These are phyloP conservation scores for Cyclotella kingstonii DNA, from an alignment of 108 stramenopile species.

Conservation along the genomic window DNA sequence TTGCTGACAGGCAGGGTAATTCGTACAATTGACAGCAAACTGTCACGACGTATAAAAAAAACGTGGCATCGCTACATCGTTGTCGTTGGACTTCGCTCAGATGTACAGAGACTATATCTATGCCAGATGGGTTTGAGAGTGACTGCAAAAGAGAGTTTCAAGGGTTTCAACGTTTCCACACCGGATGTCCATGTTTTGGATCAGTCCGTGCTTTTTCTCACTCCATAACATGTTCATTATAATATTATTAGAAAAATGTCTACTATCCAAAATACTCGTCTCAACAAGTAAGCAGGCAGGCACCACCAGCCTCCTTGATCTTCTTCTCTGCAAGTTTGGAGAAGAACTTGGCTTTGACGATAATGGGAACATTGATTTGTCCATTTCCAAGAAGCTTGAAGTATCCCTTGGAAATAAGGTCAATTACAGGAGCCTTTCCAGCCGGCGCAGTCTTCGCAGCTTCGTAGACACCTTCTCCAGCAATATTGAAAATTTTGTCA, in stretches of 20 bases:
- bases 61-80: too few species aligned
- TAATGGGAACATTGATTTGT: constrained; percentile 92
- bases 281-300: constrained; percentile 87
- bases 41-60: too few species aligned
- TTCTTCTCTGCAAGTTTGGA: constrained; percentile 99
- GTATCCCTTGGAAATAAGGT: constrained; percentile 93
- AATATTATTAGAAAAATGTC: constrained; percentile 13
- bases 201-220: constrained; percentile 51
- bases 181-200: constrained; percentile 42
- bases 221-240: constrained; percentile 42
- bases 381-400: constrained; percentile 99
- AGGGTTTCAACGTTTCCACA: constrained; percentile 32
- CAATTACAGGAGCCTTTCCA: constrained; percentile 98
- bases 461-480: constrained; percentile 95
- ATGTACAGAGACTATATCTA: too few species aligned
- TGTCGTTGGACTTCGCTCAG: too few species aligned
- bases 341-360: constrained; percentile 99
- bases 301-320: constrained; percentile 99
- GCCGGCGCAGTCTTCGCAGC: constrained; percentile 88
- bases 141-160: constrained; percentile 1
- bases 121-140: too few species aligned
- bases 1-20: not conserved
- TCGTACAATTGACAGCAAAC: too few species aligned
- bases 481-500: constrained; percentile 97
- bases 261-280: not conserved